Base-by-base conservation (phyloP, 306 rosid genomes). In the Cyamopsis tetragonoloba region DNA sequence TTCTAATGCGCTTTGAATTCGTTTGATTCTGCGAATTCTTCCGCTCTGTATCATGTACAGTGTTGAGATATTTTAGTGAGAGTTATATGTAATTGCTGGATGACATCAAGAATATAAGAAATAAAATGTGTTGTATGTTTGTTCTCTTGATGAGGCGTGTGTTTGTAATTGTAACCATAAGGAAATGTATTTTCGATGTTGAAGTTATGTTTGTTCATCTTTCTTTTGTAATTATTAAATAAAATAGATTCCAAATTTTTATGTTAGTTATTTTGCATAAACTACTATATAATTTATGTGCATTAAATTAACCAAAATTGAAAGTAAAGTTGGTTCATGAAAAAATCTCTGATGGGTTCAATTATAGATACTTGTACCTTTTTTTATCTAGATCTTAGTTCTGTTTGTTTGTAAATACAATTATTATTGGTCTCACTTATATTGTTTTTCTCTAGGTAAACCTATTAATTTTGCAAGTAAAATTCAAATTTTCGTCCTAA, bases 1-100 rank as follows among this genome's bases (percentile, higher is more conserved):
- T 95, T 71, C 95, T 95, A 22, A 85, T 95, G 92, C 84, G 88
- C 62, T 90, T 95, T 59, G 96, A 85, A 46, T 86, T 87, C 43
- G 56, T 35, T 59, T 89, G 81, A 85, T 68, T 68, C 8, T 30
- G 35, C 41, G 48, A 31, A 60, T 32, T 6, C 15, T 62, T 67
- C 54, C 38, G 14, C 9, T 38, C 39, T 26, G 6, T 32, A 34
- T 57, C 22, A 47, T 81, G 77, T 62, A 71, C 50, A 78, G 79
- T 50, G 31, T 49, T 30, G 5, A 23, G 20, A 42, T 58, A 9
- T 58, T 20, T 37, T 32, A 5, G 50, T 27, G 35, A 64, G 74
- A 42, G 75, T 53, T 57, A 71, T 50, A 42, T 50, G 58, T 71
- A 59, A 44, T 24, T 38, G 65, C 23, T 38, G 37, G 27, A 50